A percentile compares a stretch with the other conserved stretches of the same genome.
Conservation (phyloP, 2,329 filamentous ascomycete species). For the Fusarium vanettenii region DNA sequence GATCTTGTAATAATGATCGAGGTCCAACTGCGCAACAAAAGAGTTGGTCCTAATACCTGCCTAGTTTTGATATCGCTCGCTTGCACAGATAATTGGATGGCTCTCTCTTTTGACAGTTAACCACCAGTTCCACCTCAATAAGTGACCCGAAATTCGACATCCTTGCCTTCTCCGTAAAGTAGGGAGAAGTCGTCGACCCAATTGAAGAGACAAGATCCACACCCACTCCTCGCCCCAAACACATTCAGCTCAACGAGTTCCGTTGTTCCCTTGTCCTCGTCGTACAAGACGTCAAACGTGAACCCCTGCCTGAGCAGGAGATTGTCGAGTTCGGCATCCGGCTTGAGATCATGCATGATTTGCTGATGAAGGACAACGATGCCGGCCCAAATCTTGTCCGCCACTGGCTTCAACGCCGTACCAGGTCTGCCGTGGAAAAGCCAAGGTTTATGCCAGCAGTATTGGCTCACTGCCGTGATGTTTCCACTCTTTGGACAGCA, state of each 20-base stretch:
- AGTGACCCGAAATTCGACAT: constrained; percentile 19
- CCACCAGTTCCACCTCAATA: not conserved
- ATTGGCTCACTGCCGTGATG: constrained; percentile 56
- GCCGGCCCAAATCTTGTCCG: constrained; percentile 9
- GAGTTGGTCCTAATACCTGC: not conserved
- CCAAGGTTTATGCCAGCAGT: constrained; percentile 54
- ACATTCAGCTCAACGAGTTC: constrained; percentile 58
- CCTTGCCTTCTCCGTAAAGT: constrained; percentile 8
- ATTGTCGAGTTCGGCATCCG: constrained; percentile 34
- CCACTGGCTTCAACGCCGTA: constrained; percentile 29
- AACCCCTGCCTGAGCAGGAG: constrained; percentile 53
- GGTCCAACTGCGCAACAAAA: not conserved
- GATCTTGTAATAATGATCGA: not conserved
- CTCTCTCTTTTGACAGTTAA: not conserved
- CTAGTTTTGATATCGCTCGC: not conserved
- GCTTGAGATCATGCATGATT: constrained; percentile 9
- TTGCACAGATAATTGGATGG: not conserved
- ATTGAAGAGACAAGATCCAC: constrained; percentile 59
- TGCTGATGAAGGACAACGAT: constrained; percentile 11
- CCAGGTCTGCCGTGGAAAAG: constrained; percentile 27
- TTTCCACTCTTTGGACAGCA: constrained; percentile 49
- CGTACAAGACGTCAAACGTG: constrained; percentile 56
- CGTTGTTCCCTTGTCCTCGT: constrained; percentile 38
- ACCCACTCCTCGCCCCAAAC: constrained; percentile 57
- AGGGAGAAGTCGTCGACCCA: constrained; percentile 48